Percentiles rank a stretch among this genome's conserved stretches.
These are phyloP conservation scores for Teunomyces atbi DNA, from an alignment of 805 yeast genomes.

Conservation along the genomic window DNA sequence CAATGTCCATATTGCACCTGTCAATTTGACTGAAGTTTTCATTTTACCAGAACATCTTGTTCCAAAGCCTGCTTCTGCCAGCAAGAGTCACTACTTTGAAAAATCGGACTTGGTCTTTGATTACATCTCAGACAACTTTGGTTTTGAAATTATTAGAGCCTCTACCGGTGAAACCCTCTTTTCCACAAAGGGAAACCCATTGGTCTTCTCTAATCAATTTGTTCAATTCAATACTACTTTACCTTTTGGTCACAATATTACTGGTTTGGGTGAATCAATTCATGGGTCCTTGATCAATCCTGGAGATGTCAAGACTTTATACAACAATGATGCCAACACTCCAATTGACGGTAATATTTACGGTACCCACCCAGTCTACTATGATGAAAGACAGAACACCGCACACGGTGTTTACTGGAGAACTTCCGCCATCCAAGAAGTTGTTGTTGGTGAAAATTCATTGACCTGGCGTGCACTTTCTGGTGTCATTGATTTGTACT, in stretches of 20 bases:
- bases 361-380: slow-evolving; percentile 32
- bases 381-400: slow-evolving; percentile 24
- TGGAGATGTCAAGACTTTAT: slow-evolving; percentile 26
- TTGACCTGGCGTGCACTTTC: slow-evolving; percentile 28
- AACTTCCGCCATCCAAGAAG: slow-evolving; percentile 28
- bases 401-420: slow-evolving; percentile 33
- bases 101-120: slow-evolving; percentile 16
- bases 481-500: slow-evolving; percentile 27
- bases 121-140: slow-evolving; percentile 12
- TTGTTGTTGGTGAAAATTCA: slow-evolving; percentile 21
- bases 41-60: slow-evolving; percentile 18
- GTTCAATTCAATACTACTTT: slow-evolving; percentile 28
- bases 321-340: slow-evolving; percentile 26
- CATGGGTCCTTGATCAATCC: slow-evolving; percentile 25
- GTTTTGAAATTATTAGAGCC: slow-evolving; percentile 18
- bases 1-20: slow-evolving; percentile 20
- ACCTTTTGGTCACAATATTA: slow-evolving; percentile 23
- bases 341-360: slow-evolving; percentile 28
- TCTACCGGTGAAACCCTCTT: slow-evolving; percentile 23
- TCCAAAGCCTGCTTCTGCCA: slow-evolving; percentile 12
- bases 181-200: slow-evolving; percentile 26
- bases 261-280: slow-evolving; percentile 33
- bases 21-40: slow-evolving; percentile 19
- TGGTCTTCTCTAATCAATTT: slow-evolving; percentile 32
- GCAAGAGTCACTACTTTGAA: slow-evolving; percentile 9